These are phyloP conservation scores for Geotrichum phurueaensis DNA, from an alignment of 1,139 yeast genomes.

Conservation along the genomic window DNA sequence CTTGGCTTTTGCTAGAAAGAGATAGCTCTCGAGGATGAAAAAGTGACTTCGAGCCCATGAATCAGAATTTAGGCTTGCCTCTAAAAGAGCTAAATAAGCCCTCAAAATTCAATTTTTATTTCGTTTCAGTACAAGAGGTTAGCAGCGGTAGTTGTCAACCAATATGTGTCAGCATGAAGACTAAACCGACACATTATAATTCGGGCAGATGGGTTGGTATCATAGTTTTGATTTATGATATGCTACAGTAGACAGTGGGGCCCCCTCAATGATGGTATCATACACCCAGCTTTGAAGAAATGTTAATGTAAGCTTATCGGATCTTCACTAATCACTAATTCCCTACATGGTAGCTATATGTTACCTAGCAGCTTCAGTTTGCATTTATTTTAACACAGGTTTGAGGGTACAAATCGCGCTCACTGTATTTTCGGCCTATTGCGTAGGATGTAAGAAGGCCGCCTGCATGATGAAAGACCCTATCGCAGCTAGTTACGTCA, in stretches of 20 bases:
- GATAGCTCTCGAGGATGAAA: not conserved
- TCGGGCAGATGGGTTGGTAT: not conserved
- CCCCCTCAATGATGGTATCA: not conserved
- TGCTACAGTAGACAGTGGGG: no score
- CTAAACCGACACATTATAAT: not conserved
- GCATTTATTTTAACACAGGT: not conserved
- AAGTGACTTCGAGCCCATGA: not conserved
- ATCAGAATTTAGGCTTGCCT: no score
- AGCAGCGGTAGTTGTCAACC: not conserved
- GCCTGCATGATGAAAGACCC: not conserved
- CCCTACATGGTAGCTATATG: not conserved
- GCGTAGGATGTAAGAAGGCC: not conserved
- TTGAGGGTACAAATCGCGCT: not conserved
- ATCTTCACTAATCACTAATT: not conserved
- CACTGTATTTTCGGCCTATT: not conserved
- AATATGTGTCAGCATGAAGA: not conserved
- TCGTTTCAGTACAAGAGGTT: not conserved
- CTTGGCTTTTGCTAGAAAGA: not conserved
- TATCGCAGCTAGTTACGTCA: not conserved
- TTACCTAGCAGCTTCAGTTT: not conserved
- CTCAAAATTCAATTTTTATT: not conserved
- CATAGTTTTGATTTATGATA: not conserved
- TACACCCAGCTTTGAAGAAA: not conserved
- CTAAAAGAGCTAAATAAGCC: not conserved
- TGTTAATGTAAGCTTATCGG: not conserved